These are phyloP conservation scores for Geotrichum histeridarum DNA, from an alignment of 1,139 yeast genomes.

Conservation along the genomic window DNA sequence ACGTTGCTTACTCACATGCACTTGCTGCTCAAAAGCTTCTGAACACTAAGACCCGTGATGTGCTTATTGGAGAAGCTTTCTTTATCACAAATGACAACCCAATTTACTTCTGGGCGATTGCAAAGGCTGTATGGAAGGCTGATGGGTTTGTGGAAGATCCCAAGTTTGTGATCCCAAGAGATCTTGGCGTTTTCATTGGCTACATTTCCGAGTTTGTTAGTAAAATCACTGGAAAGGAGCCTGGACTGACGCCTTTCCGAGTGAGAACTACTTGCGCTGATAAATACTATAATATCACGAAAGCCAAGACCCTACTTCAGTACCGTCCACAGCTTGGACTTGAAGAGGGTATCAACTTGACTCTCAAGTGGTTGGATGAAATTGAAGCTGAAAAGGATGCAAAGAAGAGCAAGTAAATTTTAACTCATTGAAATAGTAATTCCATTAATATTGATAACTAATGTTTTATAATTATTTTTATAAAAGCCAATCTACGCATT, in stretches of 20 bases:
- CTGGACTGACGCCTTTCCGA: conserved; percentile 94
- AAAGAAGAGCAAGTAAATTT: conserved; percentile 11
- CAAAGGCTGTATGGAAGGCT: conserved; percentile 94
- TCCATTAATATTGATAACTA: neutral
- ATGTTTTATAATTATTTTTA: neutral
- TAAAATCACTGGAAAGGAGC: conserved; percentile 66
- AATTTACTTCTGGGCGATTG: conserved; percentile 94
- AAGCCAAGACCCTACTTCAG: conserved; percentile 73
- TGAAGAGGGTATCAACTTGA: conserved; percentile 74
- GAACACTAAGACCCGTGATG: conserved; percentile 38
- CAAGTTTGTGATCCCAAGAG: conserved; percentile 64
- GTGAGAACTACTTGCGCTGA: conserved; percentile 91
- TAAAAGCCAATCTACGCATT: neutral
- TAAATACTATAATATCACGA: conserved; percentile 86
- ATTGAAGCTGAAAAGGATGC: conserved; percentile 26
- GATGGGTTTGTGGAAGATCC: conserved; percentile 76
- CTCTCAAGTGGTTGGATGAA: conserved; percentile 88
- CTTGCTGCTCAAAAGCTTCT: conserved; percentile 78
- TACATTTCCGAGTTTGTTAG: conserved; percentile 71
- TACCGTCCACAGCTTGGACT: conserved; percentile 76
- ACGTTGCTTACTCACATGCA: conserved; percentile 95
- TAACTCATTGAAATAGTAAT: neutral
- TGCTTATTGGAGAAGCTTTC: conserved; percentile 78
- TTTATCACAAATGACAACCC: conserved; percentile 93
- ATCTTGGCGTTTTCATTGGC: conserved; percentile 74